Conservation (phyloP, 805 yeast genomes). For the Saccharomycopsis synnaedendra region DNA sequence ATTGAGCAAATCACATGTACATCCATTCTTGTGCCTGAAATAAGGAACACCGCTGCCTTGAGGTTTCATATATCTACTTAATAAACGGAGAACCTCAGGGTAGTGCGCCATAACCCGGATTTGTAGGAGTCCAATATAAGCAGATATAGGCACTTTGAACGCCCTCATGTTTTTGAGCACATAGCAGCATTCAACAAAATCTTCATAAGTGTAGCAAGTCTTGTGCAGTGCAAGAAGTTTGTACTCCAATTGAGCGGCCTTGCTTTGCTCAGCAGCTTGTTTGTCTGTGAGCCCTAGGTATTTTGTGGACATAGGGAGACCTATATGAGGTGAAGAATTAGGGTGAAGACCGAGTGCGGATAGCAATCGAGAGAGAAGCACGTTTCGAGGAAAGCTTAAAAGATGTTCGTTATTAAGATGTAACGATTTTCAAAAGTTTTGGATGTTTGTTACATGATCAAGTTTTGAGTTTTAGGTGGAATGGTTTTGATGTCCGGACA, state of each 20-base stretch:
- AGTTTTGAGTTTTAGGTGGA: too few relatives aligned
- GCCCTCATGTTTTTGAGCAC: background rate
- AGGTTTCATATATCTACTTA: background rate
- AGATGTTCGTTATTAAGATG: too few relatives aligned
- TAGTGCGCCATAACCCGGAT: background rate
- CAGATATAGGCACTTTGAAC: background rate
- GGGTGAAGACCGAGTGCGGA: background rate
- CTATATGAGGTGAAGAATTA: background rate
- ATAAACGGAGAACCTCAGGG: background rate
- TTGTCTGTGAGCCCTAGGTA: too few relatives aligned
- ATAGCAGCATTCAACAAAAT: background rate
- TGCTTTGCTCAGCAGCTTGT: too few relatives aligned
- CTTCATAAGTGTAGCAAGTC: conserved; percentile 2
- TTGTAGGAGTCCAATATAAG: background rate
- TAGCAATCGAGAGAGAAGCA: too few relatives aligned
- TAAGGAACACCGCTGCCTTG: background rate
- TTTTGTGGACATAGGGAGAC: background rate
- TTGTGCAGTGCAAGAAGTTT: background rate
- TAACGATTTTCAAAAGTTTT: too few relatives aligned
- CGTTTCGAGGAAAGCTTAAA: too few relatives aligned
- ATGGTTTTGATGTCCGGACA: too few relatives aligned
- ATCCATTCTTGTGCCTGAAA: background rate
- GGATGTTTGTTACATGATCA: too few relatives aligned
- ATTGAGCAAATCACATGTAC: background rate
- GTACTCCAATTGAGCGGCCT: background rate